A percentile compares a stretch with the other conserved stretches of the same genome.
phyloP scores from a whole-genome alignment of 108 stramenopile species.

The Asterionellopsis glacialis region DNA sequence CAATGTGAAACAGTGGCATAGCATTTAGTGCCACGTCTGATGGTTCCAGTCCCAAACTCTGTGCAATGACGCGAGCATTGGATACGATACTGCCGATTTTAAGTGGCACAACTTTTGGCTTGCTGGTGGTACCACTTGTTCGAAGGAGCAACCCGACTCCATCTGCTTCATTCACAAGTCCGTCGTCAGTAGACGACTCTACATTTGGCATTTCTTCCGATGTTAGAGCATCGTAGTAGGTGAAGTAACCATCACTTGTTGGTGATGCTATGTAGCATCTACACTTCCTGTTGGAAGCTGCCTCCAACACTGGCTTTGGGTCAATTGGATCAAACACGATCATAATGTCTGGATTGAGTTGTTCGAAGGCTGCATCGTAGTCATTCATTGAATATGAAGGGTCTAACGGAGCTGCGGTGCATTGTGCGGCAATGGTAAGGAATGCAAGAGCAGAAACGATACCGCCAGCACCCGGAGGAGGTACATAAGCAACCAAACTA shows the following conservation, averaged over 20 bases:
- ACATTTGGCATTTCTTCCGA: neutral
- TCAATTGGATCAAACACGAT: slow-evolving; percentile 6
- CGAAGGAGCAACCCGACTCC: slow-evolving; percentile 15
- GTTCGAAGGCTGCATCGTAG: slow-evolving; percentile 5
- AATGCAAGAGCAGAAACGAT: slow-evolving; percentile 7
- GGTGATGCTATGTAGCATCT: too few relatives aligned
- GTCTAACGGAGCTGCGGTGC: slow-evolving; percentile 12
- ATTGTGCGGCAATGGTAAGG: slow-evolving; percentile 6
- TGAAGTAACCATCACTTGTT: too few relatives aligned
- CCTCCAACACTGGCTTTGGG: neutral
- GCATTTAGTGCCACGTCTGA: slow-evolving; percentile 20
- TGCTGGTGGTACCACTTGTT: slow-evolving; percentile 28
- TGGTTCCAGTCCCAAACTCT: slow-evolving; percentile 4
- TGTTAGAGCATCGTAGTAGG: too few relatives aligned
- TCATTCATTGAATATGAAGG: slow-evolving; percentile 1
- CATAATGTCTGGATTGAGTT: slow-evolving; percentile 6
- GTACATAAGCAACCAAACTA: slow-evolving; percentile 9
- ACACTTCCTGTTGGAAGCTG: neutral
- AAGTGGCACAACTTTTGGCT: slow-evolving; percentile 27
- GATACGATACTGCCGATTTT: slow-evolving; percentile 7
- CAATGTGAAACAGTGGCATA: slow-evolving; percentile 42
- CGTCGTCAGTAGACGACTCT: neutral
- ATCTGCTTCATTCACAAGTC: neutral
- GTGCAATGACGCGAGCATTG: slow-evolving; percentile 16
- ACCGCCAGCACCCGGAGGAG: slow-evolving; percentile 2